phyloP scores from a whole-genome alignment of 129 eudicot genomes.

The Artemisia argyi region DNA sequence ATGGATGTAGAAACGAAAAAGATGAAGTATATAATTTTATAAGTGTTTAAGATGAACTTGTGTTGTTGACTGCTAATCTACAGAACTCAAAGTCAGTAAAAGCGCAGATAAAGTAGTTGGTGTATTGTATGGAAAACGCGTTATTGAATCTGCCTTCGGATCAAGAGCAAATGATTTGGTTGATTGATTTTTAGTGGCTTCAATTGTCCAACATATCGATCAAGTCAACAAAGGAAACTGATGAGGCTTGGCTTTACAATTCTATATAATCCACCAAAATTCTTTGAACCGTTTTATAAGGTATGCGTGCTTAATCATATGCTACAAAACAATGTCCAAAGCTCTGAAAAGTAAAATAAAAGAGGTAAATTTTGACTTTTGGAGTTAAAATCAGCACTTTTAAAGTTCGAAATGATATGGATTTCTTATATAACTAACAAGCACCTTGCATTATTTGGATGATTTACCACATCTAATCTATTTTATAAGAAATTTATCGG shows the following conservation, averaged over 20 bases:
- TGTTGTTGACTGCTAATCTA: conserved; percentile 16
- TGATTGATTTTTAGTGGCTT: conserved; percentile 77
- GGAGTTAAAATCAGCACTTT: not conserved
- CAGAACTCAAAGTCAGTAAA: conserved; percentile 77
- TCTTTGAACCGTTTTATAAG: conserved; percentile 93
- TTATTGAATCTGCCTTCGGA: conserved; percentile 57
- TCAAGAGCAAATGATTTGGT: conserved; percentile 95
- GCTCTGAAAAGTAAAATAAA: not conserved
- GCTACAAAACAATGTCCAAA: too few species aligned
- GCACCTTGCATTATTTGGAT: not conserved
- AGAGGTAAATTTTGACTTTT: not conserved
- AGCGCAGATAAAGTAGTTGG: conserved; percentile 71
- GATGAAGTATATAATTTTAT: not conserved
- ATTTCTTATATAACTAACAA: not conserved
- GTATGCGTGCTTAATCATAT: conserved; percentile 29
- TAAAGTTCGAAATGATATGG: not conserved
- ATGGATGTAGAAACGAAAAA: not conserved
- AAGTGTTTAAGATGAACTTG: not conserved
- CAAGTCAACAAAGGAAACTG: conserved; percentile 78
- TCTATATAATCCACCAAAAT: conserved; percentile 76
- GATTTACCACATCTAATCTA: not conserved
- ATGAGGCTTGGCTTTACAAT: conserved; percentile 85
- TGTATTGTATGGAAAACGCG: conserved; percentile 98
- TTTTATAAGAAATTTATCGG: not conserved
- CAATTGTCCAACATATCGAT: conserved; percentile 51